Percentiles rank a stretch among this genome's conserved stretches.
Evolutionary conservation across 2,329 filamentous ascomycete genomes (phyloP).

Genomic region (Diplocarpon rosae): DNA sequence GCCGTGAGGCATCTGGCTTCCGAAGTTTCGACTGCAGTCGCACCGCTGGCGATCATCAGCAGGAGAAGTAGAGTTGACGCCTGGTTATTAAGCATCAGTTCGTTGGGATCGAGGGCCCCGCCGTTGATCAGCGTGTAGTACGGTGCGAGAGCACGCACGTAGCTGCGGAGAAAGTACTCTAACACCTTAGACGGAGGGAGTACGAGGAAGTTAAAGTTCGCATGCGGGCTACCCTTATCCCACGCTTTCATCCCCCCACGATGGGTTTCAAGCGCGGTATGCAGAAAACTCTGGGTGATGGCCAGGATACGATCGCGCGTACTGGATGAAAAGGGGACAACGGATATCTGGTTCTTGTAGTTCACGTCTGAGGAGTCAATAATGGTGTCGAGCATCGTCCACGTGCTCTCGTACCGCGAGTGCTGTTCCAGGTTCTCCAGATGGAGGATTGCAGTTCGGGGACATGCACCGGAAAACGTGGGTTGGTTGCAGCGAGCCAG

Average conservation of each 20-base stretch:
- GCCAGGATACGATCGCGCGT: constrained; percentile 61
- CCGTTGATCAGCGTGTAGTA: constrained; percentile 54
- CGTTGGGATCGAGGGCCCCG: constrained; percentile 53
- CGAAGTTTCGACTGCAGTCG: constrained; percentile 51
- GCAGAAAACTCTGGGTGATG: constrained; percentile 58
- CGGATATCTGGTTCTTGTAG: constrained; percentile 23
- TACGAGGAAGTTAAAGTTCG: constrained; percentile 50
- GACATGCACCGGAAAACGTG: constrained; percentile 35
- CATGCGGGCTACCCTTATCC: constrained; percentile 30
- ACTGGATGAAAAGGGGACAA: constrained; percentile 35
- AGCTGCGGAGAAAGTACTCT: constrained; percentile 55
- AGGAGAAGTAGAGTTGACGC: constrained; percentile 55
- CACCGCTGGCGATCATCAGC: constrained; percentile 63
- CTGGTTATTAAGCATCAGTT: constrained; percentile 55
- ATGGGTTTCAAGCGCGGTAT: constrained; percentile 61
- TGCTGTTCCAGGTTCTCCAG: constrained; percentile 40
- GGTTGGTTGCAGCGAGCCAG: constrained; percentile 39
- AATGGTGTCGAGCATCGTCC: constrained; percentile 34
- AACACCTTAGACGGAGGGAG: constrained; percentile 55
- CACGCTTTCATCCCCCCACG: constrained; percentile 32
- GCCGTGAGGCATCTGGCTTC: constrained; percentile 56
- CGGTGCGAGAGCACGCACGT: constrained; percentile 53
- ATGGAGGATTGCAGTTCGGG: constrained; percentile 39
- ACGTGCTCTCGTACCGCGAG: constrained; percentile 37
- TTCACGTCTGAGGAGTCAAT: constrained; percentile 12